Evolutionary conservation across 495 filamentous ascomycete genomes (phyloP).

Genomic region (Aspergillus leporis): DNA sequence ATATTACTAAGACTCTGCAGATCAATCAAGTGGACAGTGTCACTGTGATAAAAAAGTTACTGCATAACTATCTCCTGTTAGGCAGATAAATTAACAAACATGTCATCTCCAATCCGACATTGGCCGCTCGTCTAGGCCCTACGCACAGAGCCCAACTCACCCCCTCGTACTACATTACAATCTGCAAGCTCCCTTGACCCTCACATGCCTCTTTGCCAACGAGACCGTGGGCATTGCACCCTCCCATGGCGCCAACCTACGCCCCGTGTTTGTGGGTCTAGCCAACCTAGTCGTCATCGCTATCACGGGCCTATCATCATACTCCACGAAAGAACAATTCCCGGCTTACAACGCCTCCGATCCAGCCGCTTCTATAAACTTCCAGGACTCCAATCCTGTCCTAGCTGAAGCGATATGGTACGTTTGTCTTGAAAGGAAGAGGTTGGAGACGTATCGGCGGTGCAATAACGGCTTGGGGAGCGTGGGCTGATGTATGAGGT

Average conservation of each 20-base stretch:
- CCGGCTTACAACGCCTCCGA: conserved; percentile 31
- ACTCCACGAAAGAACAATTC: conserved; percentile 39
- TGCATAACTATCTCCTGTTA: not conserved
- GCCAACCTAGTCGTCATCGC: not conserved
- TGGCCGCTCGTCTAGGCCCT: not conserved
- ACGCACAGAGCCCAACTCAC: not conserved
- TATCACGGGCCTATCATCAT: conserved; percentile 10
- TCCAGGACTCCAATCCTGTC: conserved; percentile 32
- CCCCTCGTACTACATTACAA: conserved; percentile 14
- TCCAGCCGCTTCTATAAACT: conserved; percentile 31
- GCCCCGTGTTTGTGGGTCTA: conserved; percentile 16
- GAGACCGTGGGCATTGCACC: conserved; percentile 7
- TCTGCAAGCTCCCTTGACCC: conserved; percentile 6
- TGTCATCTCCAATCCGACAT: not conserved
- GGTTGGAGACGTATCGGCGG: conserved; percentile 20
- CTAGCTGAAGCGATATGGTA: conserved; percentile 21
- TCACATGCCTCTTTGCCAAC: conserved; percentile 17
- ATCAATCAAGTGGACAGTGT: not conserved
- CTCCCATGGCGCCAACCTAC: conserved; percentile 11
- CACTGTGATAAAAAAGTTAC: not conserved
- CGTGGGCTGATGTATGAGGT: no score
- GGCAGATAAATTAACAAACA: not conserved
- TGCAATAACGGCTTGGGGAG: no score
- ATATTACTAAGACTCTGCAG: not conserved
- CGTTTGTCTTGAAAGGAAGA: no score